A percentile compares a stretch with the other conserved stretches of the same genome.
Evolutionary conservation across 805 yeast species (phyloP).

Genomic region (Candida sithepensis): DNA sequence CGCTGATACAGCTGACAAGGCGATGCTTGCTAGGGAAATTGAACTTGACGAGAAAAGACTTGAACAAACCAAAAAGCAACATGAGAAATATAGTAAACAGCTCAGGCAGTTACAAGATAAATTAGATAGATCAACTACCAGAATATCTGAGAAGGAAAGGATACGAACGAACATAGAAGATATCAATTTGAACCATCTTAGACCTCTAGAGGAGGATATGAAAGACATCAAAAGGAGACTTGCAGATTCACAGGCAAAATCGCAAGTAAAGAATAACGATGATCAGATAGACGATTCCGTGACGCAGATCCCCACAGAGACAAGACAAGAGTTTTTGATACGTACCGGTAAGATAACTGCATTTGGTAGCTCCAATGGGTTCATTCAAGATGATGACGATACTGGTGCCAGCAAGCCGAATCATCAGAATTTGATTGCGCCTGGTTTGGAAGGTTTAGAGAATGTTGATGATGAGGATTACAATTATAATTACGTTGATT

Average conservation of each 20-base stretch:
- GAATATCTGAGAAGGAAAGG: constrained; percentile 60
- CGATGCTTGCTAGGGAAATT: constrained; percentile 55
- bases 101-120: constrained; percentile 45
- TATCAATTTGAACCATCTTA: constrained; percentile 47
- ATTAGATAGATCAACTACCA: constrained; percentile 48
- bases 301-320: constrained; percentile 63
- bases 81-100: constrained; percentile 41
- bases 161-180: constrained; percentile 51
- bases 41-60: constrained; percentile 75
- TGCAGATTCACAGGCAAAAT: constrained; percentile 22
- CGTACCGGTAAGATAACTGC: constrained; percentile 94
- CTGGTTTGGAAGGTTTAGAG: constrained; percentile 39
- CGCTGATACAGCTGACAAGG: constrained; percentile 63
- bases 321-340: constrained; percentile 73
- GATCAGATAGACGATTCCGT: constrained; percentile 17
- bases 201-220: constrained; percentile 55
- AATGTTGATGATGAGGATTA: constrained; percentile 13
- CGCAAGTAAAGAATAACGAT: constrained; percentile 3
- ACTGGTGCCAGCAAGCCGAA: constrained; percentile 22
- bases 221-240: constrained; percentile 50
- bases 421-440: constrained; percentile 46
- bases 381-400: constrained; percentile 40
- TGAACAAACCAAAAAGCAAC: constrained; percentile 55
- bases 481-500: constrained; percentile 6
- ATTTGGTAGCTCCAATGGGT: constrained; percentile 68